Evolutionary conservation across 306 rosid genomes (phyloP), one percentile per base, ranked within the genome.

Genomic region (Rosa lucieae): DNA sequence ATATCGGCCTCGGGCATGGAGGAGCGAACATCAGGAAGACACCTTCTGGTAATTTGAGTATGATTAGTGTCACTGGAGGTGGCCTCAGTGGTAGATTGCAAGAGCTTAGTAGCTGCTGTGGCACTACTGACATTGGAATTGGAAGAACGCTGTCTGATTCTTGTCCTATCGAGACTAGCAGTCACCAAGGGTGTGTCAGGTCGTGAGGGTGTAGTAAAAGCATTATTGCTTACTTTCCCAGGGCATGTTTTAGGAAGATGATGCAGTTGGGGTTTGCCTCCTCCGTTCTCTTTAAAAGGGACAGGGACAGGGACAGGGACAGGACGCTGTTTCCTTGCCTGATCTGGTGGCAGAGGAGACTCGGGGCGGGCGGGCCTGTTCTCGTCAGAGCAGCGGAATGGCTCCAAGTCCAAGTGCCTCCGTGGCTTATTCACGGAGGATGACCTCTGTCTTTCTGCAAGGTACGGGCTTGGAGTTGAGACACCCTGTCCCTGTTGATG

Each of bases 1-100:
- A 82, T 73, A 53, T 89, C 85, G 8, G 82, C 77, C 55, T 87
- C 91, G 11, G 82, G 77, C 85, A 85, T 58, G 43, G 89, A 85
- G 47, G 87, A 87, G 78, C 88, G 89, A 23, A 89, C 48, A 53
- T 89, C 94, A 44, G 94, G 88, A 75, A 92, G 90, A n/a, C 95
- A 90, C 61, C 81, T 87, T 55, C 70, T 72, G 26, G 88, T 86
- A 72, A 70, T 77, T 39, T 43, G 86, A 78, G 78, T 67, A 40
- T 49, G 86, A 75, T 72, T 51, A 17, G 42, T 85, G 65, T 84
- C 91, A 47, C 61, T 59, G 66, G 66, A n/a, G 66, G 11, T 58
- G 65, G 6, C 66, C 78, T 72, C 63, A 18, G 46, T 58, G 55
- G 81, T 67, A 70, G 84, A 86, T 59, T 89, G 91, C 77, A 93